Conservation (phyloP, 257 asterid genomes). For the Rauvolfia tetraphylla region DNA sequence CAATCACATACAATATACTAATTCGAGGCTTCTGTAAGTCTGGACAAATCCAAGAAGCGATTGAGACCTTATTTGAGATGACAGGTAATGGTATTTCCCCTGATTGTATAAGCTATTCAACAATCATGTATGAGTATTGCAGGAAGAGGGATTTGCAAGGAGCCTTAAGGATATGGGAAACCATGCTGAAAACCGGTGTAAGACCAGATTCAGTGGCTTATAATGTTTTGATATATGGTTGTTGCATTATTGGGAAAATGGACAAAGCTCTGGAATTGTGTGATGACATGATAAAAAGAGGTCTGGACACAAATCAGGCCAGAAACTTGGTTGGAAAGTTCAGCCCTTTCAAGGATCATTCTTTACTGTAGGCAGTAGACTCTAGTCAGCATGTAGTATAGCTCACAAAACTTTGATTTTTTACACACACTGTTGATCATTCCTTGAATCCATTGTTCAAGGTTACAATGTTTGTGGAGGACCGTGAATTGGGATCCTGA, state of each 20-base stretch:
- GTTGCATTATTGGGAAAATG: constrained; percentile 59
- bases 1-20: constrained; percentile 65
- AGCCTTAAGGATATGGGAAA: constrained; percentile 65
- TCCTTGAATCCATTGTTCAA: background rate
- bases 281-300: constrained; percentile 56
- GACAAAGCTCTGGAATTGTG: constrained; percentile 59
- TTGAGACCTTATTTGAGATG: constrained; percentile 50
- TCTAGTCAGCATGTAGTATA: constrained; percentile 3
- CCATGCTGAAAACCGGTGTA: constrained; percentile 54
- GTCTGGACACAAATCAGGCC: constrained; percentile 55
- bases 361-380: background rate
- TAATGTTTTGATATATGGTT: constrained; percentile 59
- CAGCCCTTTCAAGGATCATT: constrained; percentile 4
- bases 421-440: background rate
- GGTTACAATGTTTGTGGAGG: constrained; percentile 2
- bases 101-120: constrained; percentile 76
- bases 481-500: background rate
- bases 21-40: constrained; percentile 72
- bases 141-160: constrained; percentile 57
- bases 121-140: constrained; percentile 55
- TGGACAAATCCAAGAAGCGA: constrained; percentile 58
- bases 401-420: background rate
- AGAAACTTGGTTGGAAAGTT: constrained; percentile 21
- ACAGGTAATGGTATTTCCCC: constrained; percentile 47
- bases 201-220: constrained; percentile 79